Conservation (phyloP, 2,329 filamentous ascomycete species). For the Epichloe festucae region DNA sequence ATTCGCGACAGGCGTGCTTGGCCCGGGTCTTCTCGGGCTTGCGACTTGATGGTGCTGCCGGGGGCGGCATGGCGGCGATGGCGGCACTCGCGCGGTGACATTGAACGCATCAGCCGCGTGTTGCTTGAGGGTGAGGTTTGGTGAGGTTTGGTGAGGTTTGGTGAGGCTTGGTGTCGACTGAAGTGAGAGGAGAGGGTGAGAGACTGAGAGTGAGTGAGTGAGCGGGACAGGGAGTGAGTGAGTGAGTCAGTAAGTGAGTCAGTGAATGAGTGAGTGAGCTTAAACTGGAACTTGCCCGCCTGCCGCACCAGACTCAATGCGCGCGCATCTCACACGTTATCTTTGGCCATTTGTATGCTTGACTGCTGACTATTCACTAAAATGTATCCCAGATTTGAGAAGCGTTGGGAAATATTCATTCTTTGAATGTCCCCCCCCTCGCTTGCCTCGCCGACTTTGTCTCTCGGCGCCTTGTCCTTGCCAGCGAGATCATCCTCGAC, state of each 20-base stretch:
- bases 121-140: not conserved
- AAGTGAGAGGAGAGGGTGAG: not conserved
- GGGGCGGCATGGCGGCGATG: slow-evolving; percentile 2
- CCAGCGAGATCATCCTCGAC: no score
- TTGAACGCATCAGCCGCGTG: no score
- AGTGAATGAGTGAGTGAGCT: not conserved
- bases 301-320: no score
- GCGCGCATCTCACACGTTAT: no score
- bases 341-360: no score
- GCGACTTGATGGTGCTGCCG: not conserved
- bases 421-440: no score
- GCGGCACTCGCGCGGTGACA: not conserved
- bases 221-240: not conserved
- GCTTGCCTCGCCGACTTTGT: no score
- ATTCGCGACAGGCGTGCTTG: slow-evolving; percentile 22
- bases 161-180: not conserved
- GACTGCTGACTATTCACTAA: no score
- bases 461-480: no score
- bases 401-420: no score
- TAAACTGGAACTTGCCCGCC: no score
- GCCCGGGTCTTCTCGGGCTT: slow-evolving; percentile 22
- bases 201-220: not conserved
- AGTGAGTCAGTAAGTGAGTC: not conserved
- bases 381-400: no score
- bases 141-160: not conserved